Base-by-base conservation (phyloP, 768 basidiomycete genomes). In the Pleurotus djamor region DNA sequence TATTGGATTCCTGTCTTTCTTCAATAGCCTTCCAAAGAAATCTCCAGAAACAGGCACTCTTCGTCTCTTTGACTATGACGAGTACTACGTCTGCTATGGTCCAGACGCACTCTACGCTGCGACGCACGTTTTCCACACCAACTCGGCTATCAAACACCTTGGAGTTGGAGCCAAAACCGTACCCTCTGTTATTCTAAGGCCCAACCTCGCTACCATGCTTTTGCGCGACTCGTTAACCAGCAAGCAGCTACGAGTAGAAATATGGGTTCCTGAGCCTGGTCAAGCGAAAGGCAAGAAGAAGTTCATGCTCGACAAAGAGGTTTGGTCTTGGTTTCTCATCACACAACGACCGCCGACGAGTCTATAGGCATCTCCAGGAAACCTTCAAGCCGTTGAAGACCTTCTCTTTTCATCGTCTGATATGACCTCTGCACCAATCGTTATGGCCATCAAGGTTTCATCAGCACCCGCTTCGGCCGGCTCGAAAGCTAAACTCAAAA, bases 101-200 rank as follows among this genome's bases (percentile, higher is more conserved):
- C 74, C 84, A 4, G 96, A 98, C 71, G 96, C 96, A 0, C 76
- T 84, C n/a, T 94, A 86, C 64, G 85, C 96, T 62, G 96, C 96
- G 4, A 79, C 85, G 16, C 82, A 92, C 65, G 86, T 91, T 56
- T 94, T 85, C 65, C 89, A 84, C 58, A 99, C 97, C 2, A 91
- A 92, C 66, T 89, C 92, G 0, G 95, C 98, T 60, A 81, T 99
- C 72, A 96, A 96, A 72, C 91, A 92, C 69, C 85, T 97, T 44
- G 96, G 96, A 5, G 68, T 74, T 0, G 83, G 83, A 0, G 85
- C 85, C 34, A 81, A 79, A 63, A 69, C 76, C 0, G 76, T 97
- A 0, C 87, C 92, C 0, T 89, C 87, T 56, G 94, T 97, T 51
- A 85, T 83, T 0, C 78, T 99, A 58, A 92, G 85, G 68, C 74